These are phyloP conservation scores for Exophiala calicioides DNA, from an alignment of 2,329 filamentous ascomycete species.

Conservation along the genomic window DNA sequence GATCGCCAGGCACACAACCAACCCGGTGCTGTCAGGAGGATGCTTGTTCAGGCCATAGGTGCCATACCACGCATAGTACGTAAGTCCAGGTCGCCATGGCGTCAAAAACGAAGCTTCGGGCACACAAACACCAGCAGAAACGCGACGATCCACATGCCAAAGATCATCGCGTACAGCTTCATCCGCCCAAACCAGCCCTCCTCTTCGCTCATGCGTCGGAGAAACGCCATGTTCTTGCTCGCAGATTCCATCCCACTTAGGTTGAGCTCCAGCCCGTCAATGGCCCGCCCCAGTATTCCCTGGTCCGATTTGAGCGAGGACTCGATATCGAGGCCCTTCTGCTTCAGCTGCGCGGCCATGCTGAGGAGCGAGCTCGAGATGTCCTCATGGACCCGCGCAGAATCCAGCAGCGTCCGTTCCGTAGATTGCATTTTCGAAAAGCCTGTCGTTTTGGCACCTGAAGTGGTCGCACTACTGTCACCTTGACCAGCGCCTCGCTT, in stretches of 20 bases:
- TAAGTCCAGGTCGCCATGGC: too few species aligned
- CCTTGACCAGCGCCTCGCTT: conserved; percentile 16
- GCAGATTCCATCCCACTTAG: conserved; percentile 75
- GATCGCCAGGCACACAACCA: too few species aligned
- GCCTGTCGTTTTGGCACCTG: conserved; percentile 29
- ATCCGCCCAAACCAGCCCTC: conserved; percentile 83
- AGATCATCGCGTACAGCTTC: conserved; percentile 81
- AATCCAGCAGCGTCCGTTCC: conserved; percentile 73
- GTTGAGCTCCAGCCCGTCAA: conserved; percentile 74
- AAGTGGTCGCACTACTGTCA: conserved; percentile 11
- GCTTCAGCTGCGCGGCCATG: conserved; percentile 62
- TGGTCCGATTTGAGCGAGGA: conserved; percentile 52
- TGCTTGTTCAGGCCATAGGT: too few species aligned
- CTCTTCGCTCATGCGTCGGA: conserved; percentile 81
- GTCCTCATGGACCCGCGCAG: conserved; percentile 78
- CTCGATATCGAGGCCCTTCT: conserved; percentile 27
- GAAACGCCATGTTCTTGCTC: conserved; percentile 71
- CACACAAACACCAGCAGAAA: conserved; percentile 80
- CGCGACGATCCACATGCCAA: conserved; percentile 74
- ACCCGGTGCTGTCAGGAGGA: too few species aligned
- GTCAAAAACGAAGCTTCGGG: conserved; percentile 82
- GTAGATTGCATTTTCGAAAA: conserved; percentile 47
- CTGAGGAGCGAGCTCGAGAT: conserved; percentile 78
- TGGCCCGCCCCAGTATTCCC: conserved; percentile 69
- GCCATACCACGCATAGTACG: too few species aligned